Base-by-base conservation (phyloP, 1,284 basidiomycete genomes). In the Cutaneotrichosporon mucoides region DNA sequence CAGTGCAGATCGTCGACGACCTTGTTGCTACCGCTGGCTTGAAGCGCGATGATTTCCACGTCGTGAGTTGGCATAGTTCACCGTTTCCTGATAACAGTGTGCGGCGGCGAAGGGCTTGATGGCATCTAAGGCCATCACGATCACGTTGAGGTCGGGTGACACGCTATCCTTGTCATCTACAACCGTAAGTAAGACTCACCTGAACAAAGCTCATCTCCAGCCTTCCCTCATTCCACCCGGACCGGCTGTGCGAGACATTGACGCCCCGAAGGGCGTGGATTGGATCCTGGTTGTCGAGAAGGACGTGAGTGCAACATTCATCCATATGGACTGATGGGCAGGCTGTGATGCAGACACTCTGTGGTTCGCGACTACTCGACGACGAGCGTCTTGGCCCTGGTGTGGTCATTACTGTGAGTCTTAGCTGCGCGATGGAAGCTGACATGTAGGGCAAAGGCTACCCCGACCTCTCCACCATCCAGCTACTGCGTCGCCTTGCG, bases 271-370 rank as follows among this genome's bases (percentile, higher is more conserved):
- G 6, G 76, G 81, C 44, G 69, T 91, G 5, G 66, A 81, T 0
- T 96, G 90, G 88, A 83, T 95, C 4, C 80, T 96, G 13, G 79
- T 96, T 0, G 84, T 96, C 10, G 93, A 97, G 76, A 97, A 97
- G 79, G 93, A 97, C 79, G 92, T 88, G 44, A 42, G 44, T 45
- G 6, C 4, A 24, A 3, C 2, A 5, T 16, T 10, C 15, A 10
- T n/a, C 7, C 16, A 24, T 16, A 1, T 1, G 3, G 5, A 62
- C 55, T 45, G 9, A 47, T n/a, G 10, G 24, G 2, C 67, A 95
- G 92, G 92, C 92, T 0, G 84, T 94, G 36, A 95, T 95, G 72
- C 88, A 92, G 67, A 88, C 89, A 0, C 81, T 95, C 1, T 87
- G 85, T 67, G 80, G 81, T 42, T 68, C 86, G 4, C 76, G 78